A percentile compares a stretch with the other conserved stretches of the same genome.
Evolutionary conservation across 2,329 filamentous ascomycete genomes (phyloP).

Genomic region (Lachnellula subtilissima): DNA sequence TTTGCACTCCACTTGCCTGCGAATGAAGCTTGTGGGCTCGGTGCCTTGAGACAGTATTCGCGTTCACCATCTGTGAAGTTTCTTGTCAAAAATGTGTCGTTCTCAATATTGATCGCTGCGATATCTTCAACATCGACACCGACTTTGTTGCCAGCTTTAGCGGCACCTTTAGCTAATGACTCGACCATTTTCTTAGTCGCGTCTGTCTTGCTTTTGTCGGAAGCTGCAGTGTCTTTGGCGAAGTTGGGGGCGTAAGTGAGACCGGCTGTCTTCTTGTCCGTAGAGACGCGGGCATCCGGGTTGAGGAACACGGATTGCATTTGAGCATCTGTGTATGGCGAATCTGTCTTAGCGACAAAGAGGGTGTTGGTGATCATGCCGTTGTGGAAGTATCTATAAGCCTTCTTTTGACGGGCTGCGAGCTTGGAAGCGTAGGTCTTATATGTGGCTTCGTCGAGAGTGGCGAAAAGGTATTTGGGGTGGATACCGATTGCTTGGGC

Average conservation of each 20-base stretch:
- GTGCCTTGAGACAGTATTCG: conserved; percentile 75
- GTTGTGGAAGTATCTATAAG: conserved; percentile 98
- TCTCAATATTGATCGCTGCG: conserved; percentile 81
- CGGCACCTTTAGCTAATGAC: conserved; percentile 60
- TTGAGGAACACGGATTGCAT: conserved; percentile 88
- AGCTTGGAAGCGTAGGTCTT: conserved; percentile 81
- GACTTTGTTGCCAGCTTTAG: conserved; percentile 68
- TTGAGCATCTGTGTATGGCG: conserved; percentile 85
- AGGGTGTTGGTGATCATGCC: conserved; percentile 96
- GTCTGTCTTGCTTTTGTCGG: conserved; percentile 54
- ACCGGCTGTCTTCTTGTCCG: conserved; percentile 81
- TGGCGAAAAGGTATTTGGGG: conserved; percentile 90
- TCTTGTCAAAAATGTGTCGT: conserved; percentile 87
- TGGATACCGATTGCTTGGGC: conserved; percentile 96
- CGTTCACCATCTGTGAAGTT: conserved; percentile 89
- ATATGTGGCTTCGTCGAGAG: conserved; percentile 84
- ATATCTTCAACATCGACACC: conserved; percentile 94
- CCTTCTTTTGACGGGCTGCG: conserved; percentile 92
- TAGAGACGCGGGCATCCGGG: conserved; percentile 77
- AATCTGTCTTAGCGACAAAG: conserved; percentile 90
- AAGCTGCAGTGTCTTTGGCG: conserved; percentile 45
- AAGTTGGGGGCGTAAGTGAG: conserved; percentile 69
- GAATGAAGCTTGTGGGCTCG: conserved; percentile 83
- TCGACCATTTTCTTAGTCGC: conserved; percentile 65
- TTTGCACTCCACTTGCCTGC: conserved; percentile 96